Base-by-base conservation (phyloP, 192 early-diverging fungal genomes). In the Lobosporangium transversale region DNA sequence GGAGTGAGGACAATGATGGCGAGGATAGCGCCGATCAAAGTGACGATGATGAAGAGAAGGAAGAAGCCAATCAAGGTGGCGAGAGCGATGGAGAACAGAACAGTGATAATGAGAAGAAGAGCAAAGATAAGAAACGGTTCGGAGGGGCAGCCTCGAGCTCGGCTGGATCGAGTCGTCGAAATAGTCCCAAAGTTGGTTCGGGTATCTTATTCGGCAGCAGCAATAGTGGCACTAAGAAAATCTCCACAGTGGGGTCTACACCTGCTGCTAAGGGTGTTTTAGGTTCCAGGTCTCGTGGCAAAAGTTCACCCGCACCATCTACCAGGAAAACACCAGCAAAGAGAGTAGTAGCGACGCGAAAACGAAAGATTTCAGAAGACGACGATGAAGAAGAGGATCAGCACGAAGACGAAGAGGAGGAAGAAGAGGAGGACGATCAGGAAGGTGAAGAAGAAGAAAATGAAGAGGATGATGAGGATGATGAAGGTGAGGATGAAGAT, bases 321-420 rank as follows among this genome's bases (percentile, higher is more conserved):
- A 20, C 44, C 5, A 30, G 44, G 18, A 70, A 60, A 27, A 61
- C 52, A 15, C 31, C 59, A 36, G 59, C 44, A 2, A 60, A 40
- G 43, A 47, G 50, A 23, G 53, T 51, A 26, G 23, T 42, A 8
- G 8, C 49, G 20, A 47, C 26, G 4, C 49, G 58, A 35, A 61
- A 55, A 18, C 56, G 68, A 14, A 61, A 62, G 36, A 47, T 68
- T 7, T 70, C 68, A 0, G 68, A 70, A 10, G 66, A 68, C 12
- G 66, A 68, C 33, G 62, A 70, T 8, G 68, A 70, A 42, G 68
- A 70, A 31, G 68, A 70, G 12, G 68, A 70, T 32, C 58, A 62
- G 17, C 62, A 74, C 14, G 57, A 61, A 14, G 55, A 85, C 1
- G 78, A 79, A 1, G 61, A 78, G 1, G 67, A 68, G 1, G 52